Evolutionary conservation across 148 eudicot species (phyloP).

Genomic region (Vaccinium macrocarpon): DNA sequence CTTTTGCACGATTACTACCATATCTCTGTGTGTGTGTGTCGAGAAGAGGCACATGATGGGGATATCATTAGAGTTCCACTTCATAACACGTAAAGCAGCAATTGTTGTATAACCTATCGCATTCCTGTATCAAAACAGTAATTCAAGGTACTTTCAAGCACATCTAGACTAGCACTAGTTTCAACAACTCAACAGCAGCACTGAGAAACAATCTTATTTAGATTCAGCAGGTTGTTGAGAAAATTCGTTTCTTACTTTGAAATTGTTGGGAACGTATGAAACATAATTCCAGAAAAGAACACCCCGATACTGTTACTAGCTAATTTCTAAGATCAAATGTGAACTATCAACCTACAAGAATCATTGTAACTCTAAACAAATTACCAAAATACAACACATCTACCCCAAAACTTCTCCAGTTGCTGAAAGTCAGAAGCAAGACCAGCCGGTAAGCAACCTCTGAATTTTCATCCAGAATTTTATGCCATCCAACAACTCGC

Average conservation of each 20-base stretch:
- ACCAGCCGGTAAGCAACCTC: conserved; percentile 1
- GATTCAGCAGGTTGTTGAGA: neutral
- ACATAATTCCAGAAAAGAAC: neutral
- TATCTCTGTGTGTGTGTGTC: too few relatives aligned
- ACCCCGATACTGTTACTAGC: neutral
- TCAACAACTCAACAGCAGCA: neutral
- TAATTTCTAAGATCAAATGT: neutral
- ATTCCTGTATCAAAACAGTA: neutral
- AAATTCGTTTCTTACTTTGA: neutral
- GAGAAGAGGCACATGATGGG: too few relatives aligned
- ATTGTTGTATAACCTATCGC: neutral
- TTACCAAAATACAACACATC: neutral
- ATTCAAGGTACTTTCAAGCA: neutral
- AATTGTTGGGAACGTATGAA: neutral
- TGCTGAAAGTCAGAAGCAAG: neutral
- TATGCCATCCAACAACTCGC: neutral
- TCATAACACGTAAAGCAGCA: neutral
- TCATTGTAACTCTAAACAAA: neutral
- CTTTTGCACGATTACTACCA: too few relatives aligned
- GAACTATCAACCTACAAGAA: neutral
- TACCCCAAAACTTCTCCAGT: conserved; percentile 2
- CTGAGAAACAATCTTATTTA: neutral
- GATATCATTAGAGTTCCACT: neutral
- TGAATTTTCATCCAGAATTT: neutral
- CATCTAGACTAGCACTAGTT: neutral